Percentiles rank a stretch among this genome's conserved stretches.
Evolutionary conservation across 148 eudicot genomes (phyloP).

Genomic region (Bassia scoparia): DNA sequence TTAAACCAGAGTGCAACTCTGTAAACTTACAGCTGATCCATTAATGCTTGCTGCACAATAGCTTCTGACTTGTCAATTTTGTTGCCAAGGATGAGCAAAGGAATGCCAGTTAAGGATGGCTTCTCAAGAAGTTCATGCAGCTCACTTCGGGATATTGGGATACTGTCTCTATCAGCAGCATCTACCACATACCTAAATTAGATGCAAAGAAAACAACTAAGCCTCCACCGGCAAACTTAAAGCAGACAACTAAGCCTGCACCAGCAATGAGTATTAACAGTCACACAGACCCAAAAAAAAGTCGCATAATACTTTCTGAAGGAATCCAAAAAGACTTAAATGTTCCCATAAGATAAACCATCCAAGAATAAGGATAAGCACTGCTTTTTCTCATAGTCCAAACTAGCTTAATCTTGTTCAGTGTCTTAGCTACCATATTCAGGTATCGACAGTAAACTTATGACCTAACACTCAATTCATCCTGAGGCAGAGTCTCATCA

Average conservation of each 20-base stretch:
- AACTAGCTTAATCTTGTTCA: neutral
- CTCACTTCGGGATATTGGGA: slow-evolving; percentile 70
- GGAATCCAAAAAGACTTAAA: too few species aligned
- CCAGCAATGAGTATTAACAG: too few species aligned
- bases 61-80: slow-evolving; percentile 92
- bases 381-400: neutral
- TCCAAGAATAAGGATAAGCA: neutral
- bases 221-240: too few species aligned
- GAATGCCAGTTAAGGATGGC: slow-evolving; percentile 68
- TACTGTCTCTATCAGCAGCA: slow-evolving; percentile 84
- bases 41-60: slow-evolving; percentile 64
- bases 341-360: neutral
- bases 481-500: neutral
- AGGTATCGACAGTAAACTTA: neutral
- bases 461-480: neutral
- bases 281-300: too few species aligned
- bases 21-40: slow-evolving; percentile 73
- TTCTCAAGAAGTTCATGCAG: slow-evolving; percentile 72
- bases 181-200: slow-evolving; percentile 80
- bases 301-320: too few species aligned
- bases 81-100: slow-evolving; percentile 79
- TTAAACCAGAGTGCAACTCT: neutral
- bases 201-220: neutral
- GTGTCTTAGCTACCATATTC: neutral
- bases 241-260: too few species aligned